These are phyloP conservation scores for Ephemerocybe angulata DNA, from an alignment of 768 basidiomycete species.

Conservation along the genomic window DNA sequence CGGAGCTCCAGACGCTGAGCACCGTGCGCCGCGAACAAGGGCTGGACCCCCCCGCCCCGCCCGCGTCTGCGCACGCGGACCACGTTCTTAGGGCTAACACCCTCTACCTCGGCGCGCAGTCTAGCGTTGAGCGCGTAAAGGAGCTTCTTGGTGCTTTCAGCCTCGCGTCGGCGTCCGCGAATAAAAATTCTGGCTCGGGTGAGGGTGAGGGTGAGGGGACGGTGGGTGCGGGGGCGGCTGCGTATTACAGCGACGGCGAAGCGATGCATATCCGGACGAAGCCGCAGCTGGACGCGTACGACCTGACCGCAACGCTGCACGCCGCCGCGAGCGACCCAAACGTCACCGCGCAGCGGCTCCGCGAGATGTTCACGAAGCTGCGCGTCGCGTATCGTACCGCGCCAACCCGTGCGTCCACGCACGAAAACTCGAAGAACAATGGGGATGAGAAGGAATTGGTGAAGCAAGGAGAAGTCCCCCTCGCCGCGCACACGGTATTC, in stretches of 20 bases:
- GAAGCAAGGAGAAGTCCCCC: constrained; percentile 16
- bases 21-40: no score
- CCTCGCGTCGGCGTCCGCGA: not conserved
- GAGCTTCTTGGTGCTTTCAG: constrained; percentile 32
- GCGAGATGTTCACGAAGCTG: not conserved
- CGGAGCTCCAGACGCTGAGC: constrained; percentile 37
- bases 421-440: constrained; percentile 10
- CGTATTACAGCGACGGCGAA: no score
- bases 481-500: constrained; percentile 49
- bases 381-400: not conserved
- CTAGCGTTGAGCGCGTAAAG: constrained; percentile 42
- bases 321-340: constrained; percentile 40
- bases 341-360: not conserved
- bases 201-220: not conserved
- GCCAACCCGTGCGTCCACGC: constrained; percentile 14
- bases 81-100: constrained; percentile 35
- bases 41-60: no score
- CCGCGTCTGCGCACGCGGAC: no score
- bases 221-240: no score
- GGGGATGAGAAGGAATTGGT: not conserved
- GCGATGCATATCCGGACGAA: no score
- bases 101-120: constrained; percentile 38
- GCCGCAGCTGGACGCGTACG: constrained; percentile 33
- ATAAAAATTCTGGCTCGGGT: not conserved
- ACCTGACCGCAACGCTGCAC: constrained; percentile 44